Evolutionary conservation across 345 rosid genomes (phyloP).

Genomic region (Sonneratia alba): DNA sequence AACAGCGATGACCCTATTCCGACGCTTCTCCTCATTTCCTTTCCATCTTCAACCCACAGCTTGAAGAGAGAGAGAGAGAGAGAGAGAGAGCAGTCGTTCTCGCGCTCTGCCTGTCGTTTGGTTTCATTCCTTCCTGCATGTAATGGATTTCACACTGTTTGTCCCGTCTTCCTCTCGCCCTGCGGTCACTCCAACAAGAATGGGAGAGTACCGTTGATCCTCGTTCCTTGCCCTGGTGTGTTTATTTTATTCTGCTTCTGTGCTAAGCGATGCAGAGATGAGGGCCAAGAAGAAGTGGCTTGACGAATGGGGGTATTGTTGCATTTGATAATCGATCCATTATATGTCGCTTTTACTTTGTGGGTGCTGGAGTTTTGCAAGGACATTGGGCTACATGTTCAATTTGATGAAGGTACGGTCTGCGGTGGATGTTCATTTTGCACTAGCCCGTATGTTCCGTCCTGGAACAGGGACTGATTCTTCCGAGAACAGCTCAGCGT

Average conservation of each 20-base stretch:
- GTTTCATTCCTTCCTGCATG: background rate
- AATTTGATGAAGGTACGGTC: background rate
- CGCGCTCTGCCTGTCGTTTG: too few species aligned
- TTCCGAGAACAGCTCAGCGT: background rate
- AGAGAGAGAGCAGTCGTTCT: too few species aligned
- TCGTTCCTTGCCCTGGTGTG: background rate
- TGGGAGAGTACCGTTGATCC: background rate
- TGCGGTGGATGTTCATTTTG: too few species aligned
- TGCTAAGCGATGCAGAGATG: background rate
- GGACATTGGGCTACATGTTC: background rate
- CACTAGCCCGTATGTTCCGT: too few species aligned
- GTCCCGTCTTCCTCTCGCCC: background rate
- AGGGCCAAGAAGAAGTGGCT: background rate
- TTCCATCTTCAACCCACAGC: background rate
- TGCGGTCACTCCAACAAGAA: background rate
- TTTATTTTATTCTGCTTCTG: background rate
- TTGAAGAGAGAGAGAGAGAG: background rate
- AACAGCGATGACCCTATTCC: background rate
- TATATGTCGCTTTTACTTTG: background rate
- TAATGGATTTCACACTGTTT: background rate
- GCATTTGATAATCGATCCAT: background rate
- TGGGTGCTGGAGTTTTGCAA: background rate
- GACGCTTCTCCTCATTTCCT: conserved; percentile 1
- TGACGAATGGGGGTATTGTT: background rate
- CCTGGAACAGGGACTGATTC: conserved; percentile 2